Evolutionary conservation across 1,284 basidiomycete species (phyloP).

Genomic region (Neotropicomus parvogracilis): DNA sequence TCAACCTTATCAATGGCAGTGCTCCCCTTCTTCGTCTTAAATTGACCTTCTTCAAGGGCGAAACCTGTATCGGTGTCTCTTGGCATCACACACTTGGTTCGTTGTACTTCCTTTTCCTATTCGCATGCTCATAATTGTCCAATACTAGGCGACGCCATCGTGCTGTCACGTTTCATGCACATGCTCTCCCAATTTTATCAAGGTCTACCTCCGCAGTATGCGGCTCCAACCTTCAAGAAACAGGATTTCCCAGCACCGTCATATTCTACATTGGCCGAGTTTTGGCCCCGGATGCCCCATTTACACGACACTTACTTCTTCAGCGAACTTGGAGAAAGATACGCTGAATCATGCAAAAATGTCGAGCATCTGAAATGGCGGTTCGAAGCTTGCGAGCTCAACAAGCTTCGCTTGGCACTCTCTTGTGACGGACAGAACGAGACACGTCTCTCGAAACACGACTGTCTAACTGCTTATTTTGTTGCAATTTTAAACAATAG

Average conservation of each 20-base stretch:
- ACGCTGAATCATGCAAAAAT: too few species aligned
- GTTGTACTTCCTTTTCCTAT: background rate
- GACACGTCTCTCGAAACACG: constrained; percentile 26
- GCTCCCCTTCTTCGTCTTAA: constrained; percentile 28
- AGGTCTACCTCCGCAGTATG: constrained; percentile 2
- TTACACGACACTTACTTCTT: background rate
- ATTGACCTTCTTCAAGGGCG: constrained; percentile 19
- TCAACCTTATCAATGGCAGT: constrained; percentile 5
- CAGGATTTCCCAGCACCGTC: constrained; percentile 13
- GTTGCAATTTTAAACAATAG: constrained; percentile 23
- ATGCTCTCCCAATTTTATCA: constrained; percentile 25
- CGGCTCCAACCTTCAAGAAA: constrained; percentile 20
- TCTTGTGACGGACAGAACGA: background rate
- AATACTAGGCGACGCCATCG: constrained; percentile 27
- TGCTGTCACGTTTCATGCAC: constrained; percentile 26
- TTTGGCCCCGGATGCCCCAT: constrained; percentile 1
- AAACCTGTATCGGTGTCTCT: constrained; percentile 30
- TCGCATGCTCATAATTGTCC: background rate
- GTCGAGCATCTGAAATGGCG: constrained; percentile 8
- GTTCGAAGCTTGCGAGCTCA: constrained; percentile 6
- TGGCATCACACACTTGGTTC: constrained; percentile 31
- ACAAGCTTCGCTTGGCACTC: constrained; percentile 18
- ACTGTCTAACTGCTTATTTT: constrained; percentile 35
- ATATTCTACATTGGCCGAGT: background rate
- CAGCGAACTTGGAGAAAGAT: too few species aligned